Conservation (phyloP, 306 rosid species). For the Gastrolobium bilobum region DNA sequence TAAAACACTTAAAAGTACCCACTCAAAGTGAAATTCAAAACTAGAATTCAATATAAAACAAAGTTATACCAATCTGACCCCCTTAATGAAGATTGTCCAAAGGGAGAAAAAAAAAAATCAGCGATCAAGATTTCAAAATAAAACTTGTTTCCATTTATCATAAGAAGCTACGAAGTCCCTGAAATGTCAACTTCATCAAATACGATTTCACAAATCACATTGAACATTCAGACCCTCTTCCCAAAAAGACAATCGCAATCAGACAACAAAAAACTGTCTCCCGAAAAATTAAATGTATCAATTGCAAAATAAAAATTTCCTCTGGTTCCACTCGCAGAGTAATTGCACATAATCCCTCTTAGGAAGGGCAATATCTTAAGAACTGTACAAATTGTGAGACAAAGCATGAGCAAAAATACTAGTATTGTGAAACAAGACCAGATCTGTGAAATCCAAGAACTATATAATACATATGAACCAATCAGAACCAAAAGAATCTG, state of each 20-base stretch:
- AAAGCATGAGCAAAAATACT: not conserved
- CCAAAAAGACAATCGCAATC: not conserved
- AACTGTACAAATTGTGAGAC: not conserved
- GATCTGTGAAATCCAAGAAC: slow-evolving; percentile 53
- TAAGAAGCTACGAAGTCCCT: not conserved
- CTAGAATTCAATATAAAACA: slow-evolving; percentile 4
- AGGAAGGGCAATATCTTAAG: not conserved
- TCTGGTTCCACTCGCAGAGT: not conserved
- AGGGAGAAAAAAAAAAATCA: not conserved
- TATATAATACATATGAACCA: not conserved
- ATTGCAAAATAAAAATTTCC: not conserved
- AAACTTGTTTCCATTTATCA: not conserved
- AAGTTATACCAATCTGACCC: not conserved
- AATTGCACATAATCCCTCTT: not conserved
- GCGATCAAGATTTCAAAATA: not conserved
- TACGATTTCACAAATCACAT: slow-evolving; percentile 6
- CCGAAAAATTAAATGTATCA: not conserved
- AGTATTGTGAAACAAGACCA: slow-evolving; percentile 9
- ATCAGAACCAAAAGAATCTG: slow-evolving; percentile 8
- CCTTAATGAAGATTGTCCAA: not conserved
- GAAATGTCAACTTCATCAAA: not conserved
- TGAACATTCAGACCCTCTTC: not conserved
- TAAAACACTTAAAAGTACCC: not conserved
- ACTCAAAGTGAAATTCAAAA: slow-evolving; percentile 27
- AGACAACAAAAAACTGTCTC: too few relatives aligned